phyloP scores from a whole-genome alignment of 148 eudicot species.

The Rhododendron vialii region DNA sequence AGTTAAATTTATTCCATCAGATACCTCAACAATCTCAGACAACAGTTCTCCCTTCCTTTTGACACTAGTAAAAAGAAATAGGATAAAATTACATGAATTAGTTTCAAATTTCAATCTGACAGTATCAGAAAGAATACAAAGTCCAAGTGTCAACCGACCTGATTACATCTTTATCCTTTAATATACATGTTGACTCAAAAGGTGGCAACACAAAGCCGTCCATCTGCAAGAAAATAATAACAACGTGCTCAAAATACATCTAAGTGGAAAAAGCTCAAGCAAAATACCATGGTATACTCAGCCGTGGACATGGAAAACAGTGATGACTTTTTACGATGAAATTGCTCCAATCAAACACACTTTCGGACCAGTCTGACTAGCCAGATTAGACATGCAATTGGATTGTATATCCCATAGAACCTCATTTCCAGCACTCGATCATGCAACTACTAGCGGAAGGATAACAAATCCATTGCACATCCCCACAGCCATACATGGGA shows the following conservation, averaged over 20 bases:
- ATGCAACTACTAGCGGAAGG: neutral
- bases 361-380: neutral
- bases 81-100: neutral
- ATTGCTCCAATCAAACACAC: neutral
- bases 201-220: slow-evolving; percentile 86
- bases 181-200: slow-evolving; percentile 60
- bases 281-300: neutral
- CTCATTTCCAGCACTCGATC: neutral
- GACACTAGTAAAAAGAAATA: slow-evolving; percentile 39
- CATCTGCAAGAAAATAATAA: slow-evolving; percentile 50
- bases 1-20: slow-evolving; percentile 19
- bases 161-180: slow-evolving; percentile 77
- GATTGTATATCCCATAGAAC: neutral
- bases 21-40: slow-evolving; percentile 17
- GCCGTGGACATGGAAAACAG: neutral
- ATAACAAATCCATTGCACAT: neutral
- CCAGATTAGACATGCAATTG: neutral
- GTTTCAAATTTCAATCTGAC: neutral
- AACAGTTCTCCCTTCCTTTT: slow-evolving; percentile 41
- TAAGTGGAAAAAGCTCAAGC: neutral
- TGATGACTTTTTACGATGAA: neutral
- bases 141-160: slow-evolving; percentile 34
- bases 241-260: slow-evolving; percentile 4
- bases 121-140: neutral
- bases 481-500: neutral